Conservation (phyloP, 2,329 filamentous ascomycete species). For the Fonsecaea erecta region DNA sequence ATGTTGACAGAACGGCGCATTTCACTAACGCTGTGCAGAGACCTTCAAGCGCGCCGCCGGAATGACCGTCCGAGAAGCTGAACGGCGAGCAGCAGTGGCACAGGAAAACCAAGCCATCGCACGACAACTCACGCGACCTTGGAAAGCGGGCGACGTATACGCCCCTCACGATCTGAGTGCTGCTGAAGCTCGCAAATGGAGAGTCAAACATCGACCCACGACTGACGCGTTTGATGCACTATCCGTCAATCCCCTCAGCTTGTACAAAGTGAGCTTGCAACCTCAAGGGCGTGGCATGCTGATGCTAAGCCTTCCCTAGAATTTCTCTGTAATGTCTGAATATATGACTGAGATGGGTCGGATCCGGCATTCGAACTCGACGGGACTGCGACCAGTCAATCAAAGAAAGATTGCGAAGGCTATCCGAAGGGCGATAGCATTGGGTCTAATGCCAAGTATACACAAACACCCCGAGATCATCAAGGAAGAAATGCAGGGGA, state of each 20-base stretch:
- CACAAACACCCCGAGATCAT: constrained; percentile 86
- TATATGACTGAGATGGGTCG: constrained; percentile 83
- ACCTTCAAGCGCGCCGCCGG: constrained; percentile 17
- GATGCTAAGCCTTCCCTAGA: constrained; percentile 59
- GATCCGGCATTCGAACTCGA: constrained; percentile 76
- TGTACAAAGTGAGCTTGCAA: constrained; percentile 74
- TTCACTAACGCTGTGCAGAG: constrained; percentile 17
- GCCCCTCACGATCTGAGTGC: constrained; percentile 83
- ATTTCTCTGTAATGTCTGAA: constrained; percentile 89
- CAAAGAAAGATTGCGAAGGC: constrained; percentile 94
- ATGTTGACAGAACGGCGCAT: background rate
- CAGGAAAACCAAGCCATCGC: constrained; percentile 47
- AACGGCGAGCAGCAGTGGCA: constrained; percentile 42
- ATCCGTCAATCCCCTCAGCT: constrained; percentile 76
- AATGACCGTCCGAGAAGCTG: constrained; percentile 3
- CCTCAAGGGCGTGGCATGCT: background rate
- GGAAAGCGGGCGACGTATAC: constrained; percentile 82
- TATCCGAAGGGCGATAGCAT: constrained; percentile 81
- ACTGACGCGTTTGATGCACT: constrained; percentile 79
- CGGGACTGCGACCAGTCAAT: constrained; percentile 83
- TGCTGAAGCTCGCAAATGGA: constrained; percentile 82
- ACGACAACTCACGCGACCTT: constrained; percentile 64
- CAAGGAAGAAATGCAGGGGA: constrained; percentile 44
- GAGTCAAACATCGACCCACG: constrained; percentile 58
- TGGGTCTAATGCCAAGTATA: constrained; percentile 90